Base-by-base conservation (phyloP, 306 rosid species). In the Trichosanthes cucumerina region DNA sequence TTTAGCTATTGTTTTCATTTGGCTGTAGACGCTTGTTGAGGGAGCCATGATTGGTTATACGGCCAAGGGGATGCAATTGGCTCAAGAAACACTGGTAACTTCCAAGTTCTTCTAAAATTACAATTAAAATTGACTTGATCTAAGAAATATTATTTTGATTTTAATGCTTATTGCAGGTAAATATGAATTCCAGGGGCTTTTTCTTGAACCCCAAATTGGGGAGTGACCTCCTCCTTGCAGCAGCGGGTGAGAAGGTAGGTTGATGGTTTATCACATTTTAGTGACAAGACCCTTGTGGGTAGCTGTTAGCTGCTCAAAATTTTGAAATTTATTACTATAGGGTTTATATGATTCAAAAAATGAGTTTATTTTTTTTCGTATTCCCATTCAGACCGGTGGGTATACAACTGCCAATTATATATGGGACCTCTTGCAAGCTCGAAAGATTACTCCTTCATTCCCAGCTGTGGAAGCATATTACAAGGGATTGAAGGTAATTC, bases 1-100 rank as follows among this genome's bases (percentile, higher is more conserved):
- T 63, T 82, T 65, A 82, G 71, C 62, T 70, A 43, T 63, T 81
- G 58, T 81, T 58, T 66, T 59, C 81, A 58, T 80, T 79, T 82
- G 80, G 54, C 65, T 86, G 82, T 88, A 95, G 99, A 85, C 87
- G 75, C 91, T 95, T 75, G 88, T 87, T 24, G 91, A 89, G 81
- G 99, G 99, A 65, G 97, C 99, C 76, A 95, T 95, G 97, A 18
- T 68, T 86, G 99, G 99, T 24, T 9, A 95, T 87, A 91, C 97
- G 69, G 89, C 92, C 49, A 86, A 83, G 81, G 99, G 99, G 86
- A 91, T 95, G 99, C 86, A 95, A 84, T 70, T 92, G 84, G 92
- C 98, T 77, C 92, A 88, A 79, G 92, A 92, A 58, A 79, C 84
- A 38, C 86, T 95, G 90, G 99, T 91, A 90, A 73, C 80, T 36